Conservation (phyloP, 352 stramenopile species). For the Pythium angustatum region DNA sequence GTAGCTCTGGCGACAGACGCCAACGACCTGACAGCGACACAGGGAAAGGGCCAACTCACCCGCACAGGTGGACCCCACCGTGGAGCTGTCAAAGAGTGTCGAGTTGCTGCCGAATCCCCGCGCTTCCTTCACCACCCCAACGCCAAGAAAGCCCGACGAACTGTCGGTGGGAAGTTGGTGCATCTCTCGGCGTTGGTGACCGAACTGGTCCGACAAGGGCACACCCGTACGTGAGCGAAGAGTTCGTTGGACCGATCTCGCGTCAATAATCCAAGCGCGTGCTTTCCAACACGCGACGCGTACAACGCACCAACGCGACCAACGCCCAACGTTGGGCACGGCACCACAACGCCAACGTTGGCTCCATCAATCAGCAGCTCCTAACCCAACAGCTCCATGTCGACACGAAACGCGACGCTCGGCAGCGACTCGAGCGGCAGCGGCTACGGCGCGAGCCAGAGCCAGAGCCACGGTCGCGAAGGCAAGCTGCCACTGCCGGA, state of each 20-base stretch:
- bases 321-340: no score
- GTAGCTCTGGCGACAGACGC: constrained; percentile 16
- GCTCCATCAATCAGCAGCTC: background rate
- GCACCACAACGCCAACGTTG: background rate
- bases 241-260: no score
- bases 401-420: constrained; percentile 4
- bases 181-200: no score
- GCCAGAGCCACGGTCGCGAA: background rate
- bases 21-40: constrained; percentile 21
- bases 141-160: background rate
- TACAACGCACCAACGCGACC: no score
- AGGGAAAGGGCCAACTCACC: constrained; percentile 28
- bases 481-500: constrained; percentile 61
- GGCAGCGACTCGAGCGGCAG: constrained; percentile 18
- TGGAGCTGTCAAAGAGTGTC: constrained; percentile 6
- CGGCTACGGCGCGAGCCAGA: constrained; percentile 3
- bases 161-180: no score
- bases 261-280: no score
- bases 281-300: no score
- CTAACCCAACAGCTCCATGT: no score
- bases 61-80: background rate
- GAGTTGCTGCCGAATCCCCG: constrained; percentile 6
- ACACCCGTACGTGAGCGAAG: no score
- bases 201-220: no score
- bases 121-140: background rate